Evolutionary conservation across 495 filamentous ascomycete genomes (phyloP).

Genomic region (Entonaema liquescens): DNA sequence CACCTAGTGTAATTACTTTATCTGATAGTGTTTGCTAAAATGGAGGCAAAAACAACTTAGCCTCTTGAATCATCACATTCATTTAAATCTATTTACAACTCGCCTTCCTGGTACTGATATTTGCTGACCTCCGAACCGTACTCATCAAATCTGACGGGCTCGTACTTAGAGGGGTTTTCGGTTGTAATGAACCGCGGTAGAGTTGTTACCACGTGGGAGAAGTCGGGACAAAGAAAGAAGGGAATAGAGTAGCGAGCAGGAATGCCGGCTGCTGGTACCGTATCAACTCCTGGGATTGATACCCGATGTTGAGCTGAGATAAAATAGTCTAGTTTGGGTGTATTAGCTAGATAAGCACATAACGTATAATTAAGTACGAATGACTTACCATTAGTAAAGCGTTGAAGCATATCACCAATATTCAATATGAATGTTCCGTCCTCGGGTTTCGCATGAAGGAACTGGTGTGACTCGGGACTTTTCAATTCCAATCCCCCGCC

Average conservation of each 20-base stretch:
- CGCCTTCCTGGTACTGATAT: constrained; percentile 27
- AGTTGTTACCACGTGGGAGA: constrained; percentile 61
- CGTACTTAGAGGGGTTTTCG: constrained; percentile 57
- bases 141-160: constrained; percentile 52
- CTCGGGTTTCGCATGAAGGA: constrained; percentile 58
- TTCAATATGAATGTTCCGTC: constrained; percentile 65
- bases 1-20: too few species aligned
- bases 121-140: constrained; percentile 34
- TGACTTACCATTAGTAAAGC: constrained; percentile 64
- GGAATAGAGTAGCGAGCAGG: constrained; percentile 67
- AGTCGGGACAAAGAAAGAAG: constrained; percentile 65
- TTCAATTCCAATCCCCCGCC: constrained; percentile 63
- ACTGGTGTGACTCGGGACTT: constrained; percentile 58
- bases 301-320: constrained; percentile 64
- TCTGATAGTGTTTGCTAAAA: too few species aligned
- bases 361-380: not conserved
- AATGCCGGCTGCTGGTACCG: constrained; percentile 56
- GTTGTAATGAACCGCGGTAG: constrained; percentile 58
- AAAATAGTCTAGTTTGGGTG: constrained; percentile 50
- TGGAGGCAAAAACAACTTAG: too few species aligned
- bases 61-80: too few species aligned
- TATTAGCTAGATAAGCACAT: not conserved
- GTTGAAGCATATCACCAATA: constrained; percentile 65
- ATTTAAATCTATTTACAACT: not conserved
- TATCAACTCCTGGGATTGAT: constrained; percentile 52